Percentiles rank a stretch among this genome's conserved stretches.
Conservation (phyloP, 306 rosid genomes). For the Heteromeles arbutifolia region DNA sequence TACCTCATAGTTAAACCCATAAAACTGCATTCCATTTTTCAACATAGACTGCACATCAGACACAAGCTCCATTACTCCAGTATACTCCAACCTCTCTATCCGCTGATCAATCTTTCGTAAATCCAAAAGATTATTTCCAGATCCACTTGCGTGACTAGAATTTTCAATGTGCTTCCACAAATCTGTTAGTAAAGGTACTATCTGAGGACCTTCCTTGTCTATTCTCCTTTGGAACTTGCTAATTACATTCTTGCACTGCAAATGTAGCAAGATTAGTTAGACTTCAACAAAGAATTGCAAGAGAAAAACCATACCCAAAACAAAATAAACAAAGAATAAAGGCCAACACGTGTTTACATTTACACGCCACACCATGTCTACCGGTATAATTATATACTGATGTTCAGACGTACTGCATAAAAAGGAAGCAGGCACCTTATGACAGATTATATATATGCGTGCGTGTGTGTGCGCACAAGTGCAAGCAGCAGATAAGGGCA, state of each 20-base stretch:
- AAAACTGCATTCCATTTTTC: constrained; percentile 74
- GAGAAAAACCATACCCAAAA: neutral
- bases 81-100: constrained; percentile 76
- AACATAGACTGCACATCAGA: constrained; percentile 83
- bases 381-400: neutral
- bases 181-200: constrained; percentile 83
- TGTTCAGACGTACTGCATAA: neutral
- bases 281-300: constrained; percentile 12
- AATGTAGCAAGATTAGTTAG: constrained; percentile 11
- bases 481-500: constrained; percentile 3
- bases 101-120: constrained; percentile 78
- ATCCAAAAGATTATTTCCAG: constrained; percentile 62
- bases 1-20: constrained; percentile 83
- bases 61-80: constrained; percentile 80
- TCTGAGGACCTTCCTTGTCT: constrained; percentile 83
- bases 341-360: neutral
- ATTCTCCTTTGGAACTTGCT: constrained; percentile 82
- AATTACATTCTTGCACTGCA: constrained; percentile 90
- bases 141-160: constrained; percentile 52
- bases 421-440: neutral
- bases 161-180: constrained; percentile 82
- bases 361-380: neutral
- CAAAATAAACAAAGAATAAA: constrained; percentile 1
- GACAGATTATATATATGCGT: neutral
- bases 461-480: neutral